Evolutionary conservation across 805 yeast genomes (phyloP), one percentile per base, ranked within the genome.

Genomic region (Candida glaebosa): DNA sequence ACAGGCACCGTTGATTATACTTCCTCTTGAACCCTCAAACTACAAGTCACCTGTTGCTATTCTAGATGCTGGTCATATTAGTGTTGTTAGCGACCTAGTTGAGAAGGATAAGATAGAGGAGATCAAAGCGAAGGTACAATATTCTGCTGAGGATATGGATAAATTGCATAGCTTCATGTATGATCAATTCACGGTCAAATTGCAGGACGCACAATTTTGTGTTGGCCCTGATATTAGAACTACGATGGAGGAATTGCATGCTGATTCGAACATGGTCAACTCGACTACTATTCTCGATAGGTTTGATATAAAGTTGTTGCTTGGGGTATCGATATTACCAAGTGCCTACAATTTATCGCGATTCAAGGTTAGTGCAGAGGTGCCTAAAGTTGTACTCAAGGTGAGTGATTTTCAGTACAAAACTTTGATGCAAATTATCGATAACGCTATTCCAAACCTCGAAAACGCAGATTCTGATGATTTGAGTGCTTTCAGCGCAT

Each of bases 51-150:
- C 97, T 0, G 95, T 96, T 49, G 87, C 90, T 3, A 79, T 93
- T 15, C 71, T 93, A 40, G 98, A 93, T 71, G 96, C 97, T 5
- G 99, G 99, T 56, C 96, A 91, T 60, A 83, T 95, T 18, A 82
- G 88, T 48, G 79, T 93, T 12, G 64, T 71, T 1, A 87, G 96
- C 56, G 93, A 90, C 52, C 72, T 91, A 31, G 93, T 82, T 3
- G 86, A 84, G 36, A 79, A 79, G 48, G 73, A 76, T 3, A 79
- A 78, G 35, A 75, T 89, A 19, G 81, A 82, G 38, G 81, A 81
- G 43, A 78, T 89, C 35, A 87, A 82, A 54, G 69, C 79, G 18
- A 79, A 86, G 54, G 70, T 72, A 5, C 65, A 64, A 45, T 84
- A 82, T 54, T 65, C 76, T 1, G 72, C 66, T 2, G 79, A 75